Evolutionary conservation across 2,329 filamentous ascomycete genomes (phyloP), one percentile per base, ranked within the genome.

Genomic region (Sphaerostilbella broomeana): DNA sequence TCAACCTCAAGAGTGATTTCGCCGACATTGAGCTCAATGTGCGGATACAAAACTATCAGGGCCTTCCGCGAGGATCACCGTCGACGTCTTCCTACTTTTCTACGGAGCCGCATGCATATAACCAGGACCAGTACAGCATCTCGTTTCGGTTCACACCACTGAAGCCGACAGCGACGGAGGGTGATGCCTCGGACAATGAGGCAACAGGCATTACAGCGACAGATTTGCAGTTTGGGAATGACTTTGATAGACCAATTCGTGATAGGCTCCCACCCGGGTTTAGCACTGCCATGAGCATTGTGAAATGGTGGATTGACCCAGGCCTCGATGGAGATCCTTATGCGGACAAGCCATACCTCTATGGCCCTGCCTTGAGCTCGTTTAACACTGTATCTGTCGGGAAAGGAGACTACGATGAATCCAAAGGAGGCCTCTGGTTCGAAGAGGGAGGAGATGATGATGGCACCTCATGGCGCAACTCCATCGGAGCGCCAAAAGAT

Each of bases 301-400:
- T 94, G 19, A 86, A 85, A 51, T 94, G 86, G 84, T 85, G 81
- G 67, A 83, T 97, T 34, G 90, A 98, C 56, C 90, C 90, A 0
- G 86, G 88, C 0, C 66, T 98, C 0, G 87, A 95, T 7, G 89
- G 88, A 8, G 89, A 98, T 58, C 81, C 86, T 0, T 89, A 94
- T 51, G 84, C 86, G 4, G 89, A 97, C 54, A 70, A 75, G 51
- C 92, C 90, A 1, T 87, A 88, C 54, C 64, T 97, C 4, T 95
- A 92, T 54, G 89, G 90, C 0, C 81, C 86, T 0, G 81, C 86
- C 0, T 60, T 94, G 35, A 84, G 80, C 43, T 84, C 79, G 2
- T 88, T 94, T 59, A 95, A 95, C 55, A 69, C 76, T 16, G 64
- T 95, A 11, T 67, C 81, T 28, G 73, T 89, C 2, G 86, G 86